phyloP scores from a whole-genome alignment of 176 grass and related monocot species.

The Miscanthus lutarioriparius region DNA sequence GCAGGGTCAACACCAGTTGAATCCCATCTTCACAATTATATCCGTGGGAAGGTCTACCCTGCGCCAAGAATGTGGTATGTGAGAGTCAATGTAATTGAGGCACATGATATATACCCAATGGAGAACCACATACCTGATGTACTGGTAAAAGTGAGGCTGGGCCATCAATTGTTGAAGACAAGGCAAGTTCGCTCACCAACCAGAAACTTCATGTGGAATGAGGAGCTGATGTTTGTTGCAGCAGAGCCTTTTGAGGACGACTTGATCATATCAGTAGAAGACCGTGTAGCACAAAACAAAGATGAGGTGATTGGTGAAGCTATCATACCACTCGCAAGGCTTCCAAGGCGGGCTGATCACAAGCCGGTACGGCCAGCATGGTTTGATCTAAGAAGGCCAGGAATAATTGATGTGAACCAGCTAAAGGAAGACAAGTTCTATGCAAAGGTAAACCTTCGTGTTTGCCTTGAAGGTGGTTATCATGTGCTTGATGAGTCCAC shows the following conservation, averaged over 20 bases:
- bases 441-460: slow-evolving; percentile 53
- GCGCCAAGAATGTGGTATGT: slow-evolving; percentile 86
- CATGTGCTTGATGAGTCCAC: slow-evolving; percentile 94
- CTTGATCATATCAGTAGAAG: slow-evolving; percentile 64
- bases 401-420: slow-evolving; percentile 57
- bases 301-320: slow-evolving; percentile 63
- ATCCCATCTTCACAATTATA: slow-evolving; percentile 51
- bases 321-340: slow-evolving; percentile 38
- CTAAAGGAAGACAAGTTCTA: slow-evolving; percentile 90
- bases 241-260: slow-evolving; percentile 93
- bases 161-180: slow-evolving; percentile 59
- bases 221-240: slow-evolving; percentile 81
- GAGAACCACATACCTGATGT: slow-evolving; percentile 63
- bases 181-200: slow-evolving; percentile 62
- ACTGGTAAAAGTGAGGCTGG: slow-evolving; percentile 60
- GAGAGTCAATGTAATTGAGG: slow-evolving; percentile 72
- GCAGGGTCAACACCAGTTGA: slow-evolving; percentile 51
- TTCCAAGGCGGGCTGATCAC: slow-evolving; percentile 63
- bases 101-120: slow-evolving; percentile 64
- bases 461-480: slow-evolving; percentile 88
- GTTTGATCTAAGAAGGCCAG: slow-evolving; percentile 63
- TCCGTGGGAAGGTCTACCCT: slow-evolving; percentile 91
- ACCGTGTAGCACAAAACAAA: slow-evolving; percentile 64
- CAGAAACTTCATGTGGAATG: slow-evolving; percentile 71
- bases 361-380: slow-evolving; percentile 51